These are phyloP conservation scores for Zymoseptoria ardabiliae DNA, from an alignment of 2,329 filamentous ascomycete species.

Conservation along the genomic window DNA sequence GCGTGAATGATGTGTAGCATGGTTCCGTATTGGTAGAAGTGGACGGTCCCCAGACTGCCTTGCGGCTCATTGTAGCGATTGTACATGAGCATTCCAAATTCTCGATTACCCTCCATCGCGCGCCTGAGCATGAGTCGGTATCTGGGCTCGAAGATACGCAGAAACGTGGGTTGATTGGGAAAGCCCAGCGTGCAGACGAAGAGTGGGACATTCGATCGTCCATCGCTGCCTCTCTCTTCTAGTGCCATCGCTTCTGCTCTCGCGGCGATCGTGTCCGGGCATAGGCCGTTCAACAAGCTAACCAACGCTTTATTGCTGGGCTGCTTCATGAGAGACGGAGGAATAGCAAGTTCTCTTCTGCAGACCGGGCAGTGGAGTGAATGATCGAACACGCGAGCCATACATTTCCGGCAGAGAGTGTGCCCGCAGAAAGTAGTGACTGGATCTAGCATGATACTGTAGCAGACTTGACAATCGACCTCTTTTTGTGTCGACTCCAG, in stretches of 20 bases:
- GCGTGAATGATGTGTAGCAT: conserved; percentile 67
- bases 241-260: conserved; percentile 49
- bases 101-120: conserved; percentile 62
- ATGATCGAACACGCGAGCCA: conserved; percentile 69
- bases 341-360: conserved; percentile 55
- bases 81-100: conserved; percentile 79
- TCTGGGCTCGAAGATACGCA: conserved; percentile 87
- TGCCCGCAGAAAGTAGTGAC: conserved; percentile 82
- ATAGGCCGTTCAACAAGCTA: conserved; percentile 60
- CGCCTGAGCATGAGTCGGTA: conserved; percentile 85
- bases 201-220: conserved; percentile 58
- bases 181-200: conserved; percentile 80
- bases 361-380: conserved; percentile 75
- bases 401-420: conserved; percentile 76
- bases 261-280: conserved; percentile 55
- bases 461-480: conserved; percentile 84
- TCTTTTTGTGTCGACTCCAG: conserved; percentile 59
- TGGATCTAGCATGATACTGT: conserved; percentile 71
- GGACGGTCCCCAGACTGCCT: conserved; percentile 44
- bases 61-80: conserved; percentile 49
- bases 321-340: conserved; percentile 43
- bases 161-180: conserved; percentile 73
- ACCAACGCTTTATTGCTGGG: conserved; percentile 57
- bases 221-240: conserved; percentile 50
- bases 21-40: conserved; percentile 70